Evolutionary conservation across 495 filamentous ascomycete genomes (phyloP).

Genomic region (Penicillium arizonense): DNA sequence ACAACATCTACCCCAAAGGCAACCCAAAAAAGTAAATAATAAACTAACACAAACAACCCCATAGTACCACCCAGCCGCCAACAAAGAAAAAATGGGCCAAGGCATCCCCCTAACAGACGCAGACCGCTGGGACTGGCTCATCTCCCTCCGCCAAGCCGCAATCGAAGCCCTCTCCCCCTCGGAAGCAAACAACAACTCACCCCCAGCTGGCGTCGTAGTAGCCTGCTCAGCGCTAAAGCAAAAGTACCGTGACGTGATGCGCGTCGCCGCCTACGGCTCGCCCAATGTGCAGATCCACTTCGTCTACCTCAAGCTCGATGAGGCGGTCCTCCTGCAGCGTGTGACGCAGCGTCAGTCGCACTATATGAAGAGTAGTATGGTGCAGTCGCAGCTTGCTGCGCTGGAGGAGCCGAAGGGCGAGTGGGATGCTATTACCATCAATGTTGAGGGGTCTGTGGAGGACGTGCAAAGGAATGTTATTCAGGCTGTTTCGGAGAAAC

Average conservation of each 20-base stretch:
- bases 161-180: slow-evolving; percentile 59
- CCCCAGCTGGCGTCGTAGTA: slow-evolving; percentile 77
- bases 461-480: slow-evolving; percentile 67
- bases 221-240: slow-evolving; percentile 96
- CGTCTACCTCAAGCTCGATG: slow-evolving; percentile 79
- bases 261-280: slow-evolving; percentile 77
- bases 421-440: slow-evolving; percentile 78
- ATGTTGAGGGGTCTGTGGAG: slow-evolving; percentile 65
- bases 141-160: slow-evolving; percentile 78
- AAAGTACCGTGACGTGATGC: slow-evolving; percentile 96
- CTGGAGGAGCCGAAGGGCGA: slow-evolving; percentile 83
- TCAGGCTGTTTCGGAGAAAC: slow-evolving; percentile 46
- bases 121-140: slow-evolving; percentile 99
- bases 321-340: slow-evolving; percentile 70
- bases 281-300: slow-evolving; percentile 84
- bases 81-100: slow-evolving; percentile 91
- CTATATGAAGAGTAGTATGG: slow-evolving; percentile 98
- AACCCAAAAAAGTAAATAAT: slow-evolving; percentile 8
- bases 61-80: slow-evolving; percentile 81
- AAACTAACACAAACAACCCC: slow-evolving; percentile 1
- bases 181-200: slow-evolving; percentile 38
- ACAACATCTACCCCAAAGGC: slow-evolving; percentile 9
- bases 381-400: slow-evolving; percentile 84
- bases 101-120: slow-evolving; percentile 88
- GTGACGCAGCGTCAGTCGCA: slow-evolving; percentile 75